These are phyloP conservation scores for Erodium trifolium DNA, from an alignment of 441 rosid species.

Conservation along the genomic window DNA sequence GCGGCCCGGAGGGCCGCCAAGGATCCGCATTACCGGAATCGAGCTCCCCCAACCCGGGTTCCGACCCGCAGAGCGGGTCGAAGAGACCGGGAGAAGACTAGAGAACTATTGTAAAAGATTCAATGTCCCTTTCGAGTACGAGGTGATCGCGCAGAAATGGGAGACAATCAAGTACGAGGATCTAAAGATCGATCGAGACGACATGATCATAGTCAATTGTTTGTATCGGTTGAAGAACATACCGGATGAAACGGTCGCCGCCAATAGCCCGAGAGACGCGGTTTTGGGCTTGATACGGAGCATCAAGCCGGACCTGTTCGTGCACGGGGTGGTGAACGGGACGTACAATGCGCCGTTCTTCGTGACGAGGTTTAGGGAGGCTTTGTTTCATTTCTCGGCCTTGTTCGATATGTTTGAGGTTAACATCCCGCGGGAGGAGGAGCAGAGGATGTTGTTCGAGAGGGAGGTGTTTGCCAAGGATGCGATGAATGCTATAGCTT, in stretches of 20 bases:
- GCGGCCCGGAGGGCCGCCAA: constrained; percentile 56
- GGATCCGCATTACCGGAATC: constrained; percentile 68
- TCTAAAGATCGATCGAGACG: constrained; percentile 41
- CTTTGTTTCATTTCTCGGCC: constrained; percentile 69
- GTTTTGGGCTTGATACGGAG: constrained; percentile 53
- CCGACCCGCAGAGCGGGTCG: constrained; percentile 67
- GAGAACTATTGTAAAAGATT: constrained; percentile 63
- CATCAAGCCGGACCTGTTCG: constrained; percentile 58
- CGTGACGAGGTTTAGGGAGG: constrained; percentile 68
- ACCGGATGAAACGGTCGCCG: constrained; percentile 62
- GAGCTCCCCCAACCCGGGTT: constrained; percentile 90
- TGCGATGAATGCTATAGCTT: constrained; percentile 69
- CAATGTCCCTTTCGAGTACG: constrained; percentile 61
- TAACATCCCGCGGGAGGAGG: constrained; percentile 42
- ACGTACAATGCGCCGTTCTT: constrained; percentile 76
- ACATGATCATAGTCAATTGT: constrained; percentile 56
- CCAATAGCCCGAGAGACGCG: constrained; percentile 60
- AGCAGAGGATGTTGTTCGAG: constrained; percentile 51
- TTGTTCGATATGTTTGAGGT: constrained; percentile 70
- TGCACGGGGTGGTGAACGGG: constrained; percentile 64
- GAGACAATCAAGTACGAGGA: constrained; percentile 68
- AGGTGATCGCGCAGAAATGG: constrained; percentile 69
- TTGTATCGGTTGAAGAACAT: constrained; percentile 50
- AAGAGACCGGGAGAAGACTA: constrained; percentile 67
- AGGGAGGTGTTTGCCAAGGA: constrained; percentile 49